These are phyloP conservation scores for Rauvolfia tetraphylla DNA, from an alignment of 257 asterid species.

Conservation along the genomic window DNA sequence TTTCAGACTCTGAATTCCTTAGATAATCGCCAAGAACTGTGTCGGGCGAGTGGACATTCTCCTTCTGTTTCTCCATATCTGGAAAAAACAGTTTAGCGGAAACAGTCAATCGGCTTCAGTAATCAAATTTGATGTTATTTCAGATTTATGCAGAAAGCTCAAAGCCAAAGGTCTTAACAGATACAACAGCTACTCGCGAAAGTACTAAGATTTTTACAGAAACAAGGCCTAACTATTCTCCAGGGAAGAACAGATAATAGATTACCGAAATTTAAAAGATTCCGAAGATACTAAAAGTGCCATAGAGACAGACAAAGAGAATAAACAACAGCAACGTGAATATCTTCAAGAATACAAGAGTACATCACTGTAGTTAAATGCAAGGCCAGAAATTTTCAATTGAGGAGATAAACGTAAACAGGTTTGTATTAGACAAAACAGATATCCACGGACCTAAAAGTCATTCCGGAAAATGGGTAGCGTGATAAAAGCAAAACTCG, in stretches of 20 bases:
- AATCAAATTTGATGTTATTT: background rate
- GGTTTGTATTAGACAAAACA: background rate
- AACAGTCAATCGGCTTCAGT: background rate
- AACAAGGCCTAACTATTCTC: background rate
- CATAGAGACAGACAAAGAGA: background rate
- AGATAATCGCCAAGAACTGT: slow-evolving; percentile 83
- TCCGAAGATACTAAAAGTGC: background rate
- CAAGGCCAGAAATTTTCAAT: slow-evolving; percentile 1
- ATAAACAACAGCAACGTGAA: slow-evolving; percentile 1
- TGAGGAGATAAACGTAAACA: background rate
- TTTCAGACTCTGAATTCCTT: slow-evolving; percentile 63
- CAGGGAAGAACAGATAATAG: background rate
- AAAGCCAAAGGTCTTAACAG: background rate
- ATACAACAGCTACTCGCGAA: background rate
- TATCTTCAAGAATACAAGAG: background rate
- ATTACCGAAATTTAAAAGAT: too few relatives aligned
- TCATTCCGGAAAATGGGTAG: slow-evolving; percentile 3
- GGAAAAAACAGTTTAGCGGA: slow-evolving; percentile 10
- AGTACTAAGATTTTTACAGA: background rate
- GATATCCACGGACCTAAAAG: slow-evolving; percentile 5
- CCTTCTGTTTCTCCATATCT: slow-evolving; percentile 60
- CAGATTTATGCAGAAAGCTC: background rate
- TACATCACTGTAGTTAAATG: background rate
- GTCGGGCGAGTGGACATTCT: slow-evolving; percentile 64
- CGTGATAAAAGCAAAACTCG: slow-evolving; percentile 3